These are phyloP conservation scores for Polyporus tsugae DNA, from an alignment of 1,284 basidiomycete species.

Conservation along the genomic window DNA sequence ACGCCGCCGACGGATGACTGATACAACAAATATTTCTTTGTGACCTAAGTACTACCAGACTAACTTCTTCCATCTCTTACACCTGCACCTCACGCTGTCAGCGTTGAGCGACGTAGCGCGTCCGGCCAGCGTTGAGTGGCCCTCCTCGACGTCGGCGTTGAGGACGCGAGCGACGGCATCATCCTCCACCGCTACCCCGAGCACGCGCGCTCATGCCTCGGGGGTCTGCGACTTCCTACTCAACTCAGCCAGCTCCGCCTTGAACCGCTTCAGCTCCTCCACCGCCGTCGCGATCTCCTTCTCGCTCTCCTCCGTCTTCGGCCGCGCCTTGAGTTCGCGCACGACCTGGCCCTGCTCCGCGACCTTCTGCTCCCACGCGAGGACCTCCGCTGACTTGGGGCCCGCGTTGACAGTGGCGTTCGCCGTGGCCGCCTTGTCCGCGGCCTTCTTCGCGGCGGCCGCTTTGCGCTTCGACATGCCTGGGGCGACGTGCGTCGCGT, in stretches of 20 bases:
- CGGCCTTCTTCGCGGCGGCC: conserved; percentile 48
- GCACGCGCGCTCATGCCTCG: background rate
- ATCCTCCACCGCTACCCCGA: background rate
- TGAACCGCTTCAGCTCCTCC: conserved; percentile 59
- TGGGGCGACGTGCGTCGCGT: conserved; percentile 50
- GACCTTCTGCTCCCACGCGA: conserved; percentile 75
- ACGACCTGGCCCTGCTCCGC: conserved; percentile 79
- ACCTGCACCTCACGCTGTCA: background rate
- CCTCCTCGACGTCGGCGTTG: background rate
- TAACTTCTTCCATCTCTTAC: background rate
- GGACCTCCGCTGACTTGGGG: conserved; percentile 68
- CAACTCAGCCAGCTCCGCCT: conserved; percentile 68
- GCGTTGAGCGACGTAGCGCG: background rate
- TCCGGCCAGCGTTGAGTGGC: too few relatives aligned
- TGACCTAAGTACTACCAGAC: background rate
- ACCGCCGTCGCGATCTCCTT: conserved; percentile 56
- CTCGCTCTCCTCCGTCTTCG: conserved; percentile 71
- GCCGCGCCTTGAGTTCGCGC: conserved; percentile 67
- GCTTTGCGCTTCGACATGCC: conserved; percentile 64
- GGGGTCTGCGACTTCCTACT: conserved; percentile 24
- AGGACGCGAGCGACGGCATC: background rate
- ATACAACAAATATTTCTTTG: background rate
- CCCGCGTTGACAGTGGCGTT: conserved; percentile 46
- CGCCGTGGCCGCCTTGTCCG: conserved; percentile 37
- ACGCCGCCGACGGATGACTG: background rate